Evolutionary conservation across 2,329 filamentous ascomycete species (phyloP).

Genomic region (Tolypocladium tropicale): DNA sequence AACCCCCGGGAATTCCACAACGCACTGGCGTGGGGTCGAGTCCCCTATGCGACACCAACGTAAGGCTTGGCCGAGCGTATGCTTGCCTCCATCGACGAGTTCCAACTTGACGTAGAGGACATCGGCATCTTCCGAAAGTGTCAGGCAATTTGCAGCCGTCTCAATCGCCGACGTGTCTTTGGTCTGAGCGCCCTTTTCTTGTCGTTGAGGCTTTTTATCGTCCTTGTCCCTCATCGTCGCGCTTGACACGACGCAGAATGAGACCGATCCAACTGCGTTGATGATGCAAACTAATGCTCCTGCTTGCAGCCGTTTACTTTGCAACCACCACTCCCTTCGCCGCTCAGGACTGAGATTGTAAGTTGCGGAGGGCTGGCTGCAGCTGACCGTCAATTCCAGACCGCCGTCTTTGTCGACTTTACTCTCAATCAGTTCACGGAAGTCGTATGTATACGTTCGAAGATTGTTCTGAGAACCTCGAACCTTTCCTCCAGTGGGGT

Average conservation of each 20-base stretch:
- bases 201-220: constrained; percentile 9
- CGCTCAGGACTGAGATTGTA: constrained; percentile 10
- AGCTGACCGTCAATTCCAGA: constrained; percentile 32
- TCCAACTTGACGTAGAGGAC: constrained; percentile 21
- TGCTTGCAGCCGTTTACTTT: constrained; percentile 34
- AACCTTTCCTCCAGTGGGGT: constrained; percentile 1
- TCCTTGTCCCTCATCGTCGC: constrained; percentile 7
- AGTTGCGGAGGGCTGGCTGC: constrained; percentile 30
- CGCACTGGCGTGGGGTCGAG: constrained; percentile 9
- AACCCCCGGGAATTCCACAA: constrained; percentile 54
- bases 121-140: constrained; percentile 19
- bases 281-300: constrained; percentile 41
- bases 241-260: constrained; percentile 30
- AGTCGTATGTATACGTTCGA: constrained; percentile 15
- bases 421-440: constrained; percentile 18
- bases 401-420: constrained; percentile 27
- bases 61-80: constrained; percentile 14
- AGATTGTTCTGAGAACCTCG: constrained; percentile 12
- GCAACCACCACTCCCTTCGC: constrained; percentile 39
- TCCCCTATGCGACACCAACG: constrained; percentile 17
- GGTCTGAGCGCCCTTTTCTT: constrained; percentile 3
- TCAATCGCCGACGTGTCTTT: constrained; percentile 5
- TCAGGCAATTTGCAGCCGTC: constrained; percentile 6
- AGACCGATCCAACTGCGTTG: constrained; percentile 22
- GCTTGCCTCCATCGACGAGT: constrained; percentile 11